Conservation (phyloP, 2,329 filamentous ascomycete species). For the Trichoderma atrobrunneum region DNA sequence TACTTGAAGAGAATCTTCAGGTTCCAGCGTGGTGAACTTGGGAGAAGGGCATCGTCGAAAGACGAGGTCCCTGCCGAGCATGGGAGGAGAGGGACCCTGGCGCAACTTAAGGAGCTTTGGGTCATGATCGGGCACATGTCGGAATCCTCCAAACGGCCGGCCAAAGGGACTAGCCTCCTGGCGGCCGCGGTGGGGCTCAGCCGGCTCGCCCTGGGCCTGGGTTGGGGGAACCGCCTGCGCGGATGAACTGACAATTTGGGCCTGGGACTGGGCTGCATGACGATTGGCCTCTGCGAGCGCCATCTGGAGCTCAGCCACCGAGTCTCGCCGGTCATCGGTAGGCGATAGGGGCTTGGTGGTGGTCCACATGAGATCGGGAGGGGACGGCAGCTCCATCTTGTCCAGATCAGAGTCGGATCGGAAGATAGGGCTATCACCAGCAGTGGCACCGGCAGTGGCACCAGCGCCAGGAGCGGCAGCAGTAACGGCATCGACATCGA, state of each 20-base stretch:
- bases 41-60: slow-evolving; percentile 84
- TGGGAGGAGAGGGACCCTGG: slow-evolving; percentile 67
- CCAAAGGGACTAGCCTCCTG: slow-evolving; percentile 38
- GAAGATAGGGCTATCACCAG: slow-evolving; percentile 25
- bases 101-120: slow-evolving; percentile 46
- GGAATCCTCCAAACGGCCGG: slow-evolving; percentile 44
- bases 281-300: slow-evolving; percentile 18
- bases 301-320: slow-evolving; percentile 26
- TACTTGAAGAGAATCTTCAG: slow-evolving; percentile 62
- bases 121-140: slow-evolving; percentile 36
- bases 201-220: slow-evolving; percentile 9
- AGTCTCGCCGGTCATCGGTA: slow-evolving; percentile 28
- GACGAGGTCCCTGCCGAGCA: slow-evolving; percentile 77
- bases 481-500: not conserved
- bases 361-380: slow-evolving; percentile 43
- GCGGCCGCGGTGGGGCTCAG: slow-evolving; percentile 30
- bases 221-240: not conserved
- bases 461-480: not conserved
- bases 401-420: slow-evolving; percentile 43
- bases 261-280: slow-evolving; percentile 19
- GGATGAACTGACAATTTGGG: slow-evolving; percentile 15
- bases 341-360: slow-evolving; percentile 34
- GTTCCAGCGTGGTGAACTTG: slow-evolving; percentile 78
- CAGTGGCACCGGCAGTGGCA: not conserved
- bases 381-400: slow-evolving; percentile 40